phyloP scores from a whole-genome alignment of 2,329 filamentous ascomycete species.

The Neoscytalidium dimidiatum region DNA sequence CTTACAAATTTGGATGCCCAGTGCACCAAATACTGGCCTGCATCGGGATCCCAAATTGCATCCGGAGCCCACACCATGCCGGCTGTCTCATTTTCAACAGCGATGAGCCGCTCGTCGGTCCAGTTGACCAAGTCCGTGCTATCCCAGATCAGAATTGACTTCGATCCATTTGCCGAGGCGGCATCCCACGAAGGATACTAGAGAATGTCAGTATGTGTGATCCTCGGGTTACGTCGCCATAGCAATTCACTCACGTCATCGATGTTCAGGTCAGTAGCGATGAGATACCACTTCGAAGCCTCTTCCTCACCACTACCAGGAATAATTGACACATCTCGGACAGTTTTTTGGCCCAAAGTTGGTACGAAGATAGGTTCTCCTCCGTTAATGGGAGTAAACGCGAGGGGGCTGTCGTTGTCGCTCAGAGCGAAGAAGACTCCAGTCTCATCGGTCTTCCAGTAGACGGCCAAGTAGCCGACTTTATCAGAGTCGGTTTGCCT shows the following conservation, averaged over 20 bases:
- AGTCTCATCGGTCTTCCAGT: neutral
- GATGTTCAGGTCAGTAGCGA: slow-evolving; percentile 10
- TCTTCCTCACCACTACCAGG: slow-evolving; percentile 13
- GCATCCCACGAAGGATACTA: slow-evolving; percentile 22
- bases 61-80: slow-evolving; percentile 24
- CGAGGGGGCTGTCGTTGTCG: neutral
- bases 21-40: neutral
- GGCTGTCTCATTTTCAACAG: slow-evolving; percentile 20
- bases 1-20: slow-evolving; percentile 20
- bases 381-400: slow-evolving; percentile 20
- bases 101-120: slow-evolving; percentile 20
- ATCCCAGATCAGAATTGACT: slow-evolving; percentile 22
- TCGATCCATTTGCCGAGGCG: slow-evolving; percentile 20
- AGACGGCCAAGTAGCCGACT: neutral
- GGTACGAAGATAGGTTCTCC: slow-evolving; percentile 21
- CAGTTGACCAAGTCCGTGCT: slow-evolving; percentile 21
- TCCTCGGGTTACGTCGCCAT: neutral
- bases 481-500: neutral
- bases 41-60: slow-evolving; percentile 20
- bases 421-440: neutral
- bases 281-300: slow-evolving; percentile 20
- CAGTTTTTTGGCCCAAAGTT: slow-evolving; percentile 22
- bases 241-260: neutral
- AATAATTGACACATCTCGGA: slow-evolving; percentile 22
- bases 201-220: neutral